Percentiles rank a stretch among this genome's conserved stretches.
Evolutionary conservation across 2,329 filamentous ascomycete genomes (phyloP).

Genomic region (Diaporthe ilicicola): DNA sequence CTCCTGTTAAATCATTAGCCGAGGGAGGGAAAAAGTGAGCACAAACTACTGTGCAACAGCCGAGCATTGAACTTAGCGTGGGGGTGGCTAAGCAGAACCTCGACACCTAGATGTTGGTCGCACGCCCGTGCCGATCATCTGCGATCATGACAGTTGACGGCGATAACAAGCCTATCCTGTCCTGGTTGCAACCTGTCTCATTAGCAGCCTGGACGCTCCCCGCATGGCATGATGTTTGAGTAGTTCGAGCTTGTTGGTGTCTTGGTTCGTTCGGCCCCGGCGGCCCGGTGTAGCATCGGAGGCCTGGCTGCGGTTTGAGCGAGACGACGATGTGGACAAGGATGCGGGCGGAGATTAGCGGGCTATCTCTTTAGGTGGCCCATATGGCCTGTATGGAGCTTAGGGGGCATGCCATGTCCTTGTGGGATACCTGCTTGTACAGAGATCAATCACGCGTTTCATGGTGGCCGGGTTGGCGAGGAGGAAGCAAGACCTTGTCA

Average conservation of each 20-base stretch:
- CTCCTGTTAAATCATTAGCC: no score
- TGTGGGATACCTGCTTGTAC: not conserved
- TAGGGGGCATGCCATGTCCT: not conserved
- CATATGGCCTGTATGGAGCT: not conserved
- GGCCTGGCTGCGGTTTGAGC: not conserved
- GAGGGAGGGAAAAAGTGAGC: not conserved
- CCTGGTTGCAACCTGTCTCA: not conserved
- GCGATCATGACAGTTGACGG: slow-evolving; percentile 1
- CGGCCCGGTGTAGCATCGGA: not conserved
- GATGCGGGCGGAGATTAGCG: not conserved
- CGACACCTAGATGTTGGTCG: not conserved
- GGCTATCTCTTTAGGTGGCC: not conserved
- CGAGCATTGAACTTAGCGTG: not conserved
- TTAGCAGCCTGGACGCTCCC: not conserved
- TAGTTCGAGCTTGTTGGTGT: not conserved
- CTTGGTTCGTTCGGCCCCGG: not conserved
- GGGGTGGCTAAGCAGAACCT: not conserved
- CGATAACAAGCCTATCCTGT: not conserved
- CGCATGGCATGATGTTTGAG: not conserved
- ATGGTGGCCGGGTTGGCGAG: not conserved
- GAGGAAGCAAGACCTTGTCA: not conserved
- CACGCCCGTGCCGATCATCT: slow-evolving; percentile 19
- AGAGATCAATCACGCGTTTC: not conserved
- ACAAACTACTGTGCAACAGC: not conserved
- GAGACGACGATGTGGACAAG: not conserved